Evolutionary conservation across 2,329 filamentous ascomycete genomes (phyloP), one percentile per base, ranked within the genome.

Genomic region (Conoideocrella luteorostrata): DNA sequence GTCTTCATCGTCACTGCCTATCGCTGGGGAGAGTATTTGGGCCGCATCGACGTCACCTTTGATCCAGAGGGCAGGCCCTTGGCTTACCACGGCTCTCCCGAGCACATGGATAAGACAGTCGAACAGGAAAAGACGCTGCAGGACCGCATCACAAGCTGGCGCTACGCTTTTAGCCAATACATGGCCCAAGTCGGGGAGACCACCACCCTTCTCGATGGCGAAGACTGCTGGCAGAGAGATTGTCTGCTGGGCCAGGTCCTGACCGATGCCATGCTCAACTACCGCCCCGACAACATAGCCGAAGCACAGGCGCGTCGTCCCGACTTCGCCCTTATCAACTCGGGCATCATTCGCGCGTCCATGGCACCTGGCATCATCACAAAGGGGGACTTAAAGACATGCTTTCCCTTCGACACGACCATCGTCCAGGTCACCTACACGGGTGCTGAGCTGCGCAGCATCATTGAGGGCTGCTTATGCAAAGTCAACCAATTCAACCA

Each of bases 1-100:
- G 80, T 84, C 40, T 84, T 84, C 55, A 72, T 84, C 53, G 80
- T 85, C 15, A 82, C 79, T 7, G 75, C 80, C 3, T 84, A 80
- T 56, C 74, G 79, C 49, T 84, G 81, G 81, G 80, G 80, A 41
- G 78, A 84, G 62, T 84, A 84, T 44, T 61, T 84, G 2, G 81
- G 80, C 45, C 80, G 80, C 58, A 84, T 84, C 50, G 79, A 83
- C 49, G 71, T 84, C 6, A 78, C 76, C 1, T 84, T 81, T 53
- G 78, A 82, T 52, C 50, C 65, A 4, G 63, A 75, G 2, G 81
- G 81, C 57, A 78, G 74, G 57, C 74, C 82, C 13, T 67, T 84
- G 6, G 70, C 70, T 4, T 84, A 84, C 61, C 72, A 74, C 53
- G 80, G 80, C 24, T 79, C 72, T 0, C 80, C 81, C 1, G 75